Percentiles rank a stretch among this genome's conserved stretches.
Evolutionary conservation across 2,329 filamentous ascomycete genomes (phyloP).

Genomic region (Helminthosporium solani): DNA sequence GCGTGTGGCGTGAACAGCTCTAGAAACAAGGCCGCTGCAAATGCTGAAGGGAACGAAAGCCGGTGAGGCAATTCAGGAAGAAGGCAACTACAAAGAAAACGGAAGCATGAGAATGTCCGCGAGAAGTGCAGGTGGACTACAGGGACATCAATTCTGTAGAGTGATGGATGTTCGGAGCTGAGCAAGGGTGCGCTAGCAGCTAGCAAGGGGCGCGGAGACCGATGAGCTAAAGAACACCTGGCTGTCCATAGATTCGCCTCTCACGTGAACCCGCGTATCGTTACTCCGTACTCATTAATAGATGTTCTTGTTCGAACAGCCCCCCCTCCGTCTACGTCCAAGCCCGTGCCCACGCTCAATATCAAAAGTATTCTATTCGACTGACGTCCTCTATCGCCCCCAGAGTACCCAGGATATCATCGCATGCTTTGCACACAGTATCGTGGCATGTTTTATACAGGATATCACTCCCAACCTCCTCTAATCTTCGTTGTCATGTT

Average conservation of each 20-base stretch:
- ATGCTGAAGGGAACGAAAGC: slow-evolving; percentile 18
- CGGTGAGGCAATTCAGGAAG: slow-evolving; percentile 10
- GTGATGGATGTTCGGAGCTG: slow-evolving; percentile 11
- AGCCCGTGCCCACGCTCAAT: slow-evolving; percentile 8
- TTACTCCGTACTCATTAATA: too few species aligned
- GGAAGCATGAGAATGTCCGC: neutral
- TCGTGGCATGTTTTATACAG: too few species aligned
- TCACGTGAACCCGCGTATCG: slow-evolving; percentile 11
- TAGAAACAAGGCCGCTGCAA: too few species aligned
- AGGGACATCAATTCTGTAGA: slow-evolving; percentile 26
- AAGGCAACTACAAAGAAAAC: slow-evolving; percentile 12
- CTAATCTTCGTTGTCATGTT: slow-evolving; percentile 43
- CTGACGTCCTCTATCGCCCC: slow-evolving; percentile 31
- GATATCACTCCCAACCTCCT: too few species aligned
- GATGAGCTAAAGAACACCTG: slow-evolving; percentile 16
- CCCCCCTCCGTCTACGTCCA: too few species aligned
- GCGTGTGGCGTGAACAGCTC: too few species aligned
- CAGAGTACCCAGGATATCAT: too few species aligned
- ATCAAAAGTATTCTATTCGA: too few species aligned
- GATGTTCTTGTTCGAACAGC: neutral
- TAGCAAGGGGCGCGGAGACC: slow-evolving; percentile 7
- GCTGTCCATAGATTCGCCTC: slow-evolving; percentile 2
- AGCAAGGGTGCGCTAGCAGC: slow-evolving; percentile 17
- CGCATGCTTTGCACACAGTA: too few species aligned
- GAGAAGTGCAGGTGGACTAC: slow-evolving; percentile 11